Evolutionary conservation across 352 stramenopile genomes (phyloP), one percentile per base, ranked within the genome.

Genomic region (Pythium oligandrum): DNA sequence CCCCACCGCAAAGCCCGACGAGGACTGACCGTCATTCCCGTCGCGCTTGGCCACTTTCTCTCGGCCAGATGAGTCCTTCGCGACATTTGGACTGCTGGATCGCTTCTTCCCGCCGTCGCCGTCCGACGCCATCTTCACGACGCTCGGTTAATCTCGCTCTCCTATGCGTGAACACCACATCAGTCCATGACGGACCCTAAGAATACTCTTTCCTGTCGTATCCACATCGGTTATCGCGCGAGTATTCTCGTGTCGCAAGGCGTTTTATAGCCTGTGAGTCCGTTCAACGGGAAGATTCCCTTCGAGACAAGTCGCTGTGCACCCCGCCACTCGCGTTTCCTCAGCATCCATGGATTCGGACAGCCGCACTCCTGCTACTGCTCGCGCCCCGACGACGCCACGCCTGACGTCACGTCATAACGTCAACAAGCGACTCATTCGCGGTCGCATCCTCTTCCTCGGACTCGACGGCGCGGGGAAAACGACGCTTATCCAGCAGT

Each of bases 381-480:
- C 34, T 35, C 6, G 5, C 38, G 31, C 37, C 9, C 12, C 32
- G 26, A 0, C 33, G n/a, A 68, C 34, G 48, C 3, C 43, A 2
- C 55, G 56, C 12, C 6, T 40, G 7, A 42, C 36, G 35, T 57
- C 57, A 26, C 70, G 62, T n/a, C 60, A 76, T 17, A 40, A 55
- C 4, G n/a, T 66, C 1, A 30, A 63, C 6, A 80, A 72, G 53
- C 75, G 78, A 37, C 60, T 70, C 44, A 57, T 63, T 11, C 75
- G 70, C 1, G 76, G 74, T 7, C 68, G 62, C 6, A 4, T 87
- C 8, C 31, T 87, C 3, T 42, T 85, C 12, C 55, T 87, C n/a
- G 76, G 76, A 9, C 55, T 87, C 3, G 71, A 87, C 40, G 65
- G 70, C 31, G 72, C 73, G 2, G 76, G 76, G n/a, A 87, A 87